Base-by-base conservation (phyloP, 2,329 filamentous ascomycete genomes). In the Ceratocystis albifundus region DNA sequence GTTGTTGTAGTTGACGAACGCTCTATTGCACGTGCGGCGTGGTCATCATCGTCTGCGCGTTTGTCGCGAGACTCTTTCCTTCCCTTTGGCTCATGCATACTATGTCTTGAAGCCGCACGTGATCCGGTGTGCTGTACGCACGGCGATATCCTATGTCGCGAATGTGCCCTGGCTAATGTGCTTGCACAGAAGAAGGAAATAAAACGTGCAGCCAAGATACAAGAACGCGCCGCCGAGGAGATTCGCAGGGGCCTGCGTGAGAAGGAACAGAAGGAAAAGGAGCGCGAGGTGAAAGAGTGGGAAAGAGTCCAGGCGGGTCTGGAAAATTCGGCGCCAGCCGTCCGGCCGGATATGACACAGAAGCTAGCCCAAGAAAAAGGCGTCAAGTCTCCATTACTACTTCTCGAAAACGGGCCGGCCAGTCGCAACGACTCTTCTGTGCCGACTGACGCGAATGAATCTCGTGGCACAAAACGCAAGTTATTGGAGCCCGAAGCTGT, bases 141-240 rank as follows among this genome's bases (percentile, higher is more conserved):
- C 70, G 93, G 93, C 69, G 92, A 97, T 75, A 80, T 99, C 15
- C 97, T 97, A 78, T 99, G 93, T 75, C 86, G 90, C 71, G 94
- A 97, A 78, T 99, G 93, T 77, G 92, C 91, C 7, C 84, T 97
- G 65, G 86, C 80, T 70, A 96, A 97, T 72, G 85, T 99, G n/a
- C 80, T 97, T 0, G 83, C 90, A 0, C 93, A 99, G 76, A 87
- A 90, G 71, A 89, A 92, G 77, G 94, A 97, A 73, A 92, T 96
- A 70, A 94, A 91, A 74, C 84, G 94, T 0, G 73, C 89, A 1
- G 89, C 90, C 68, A 88, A 84, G 70, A 80, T 83, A 25, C 80
- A 83, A 22, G 85, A 65, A n/a, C 50, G 28, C 17, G 66, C 53
- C n/a, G 59, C 41, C 2, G 25, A 87, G 70, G 78, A 81, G 36